Evolutionary conservation across 1,284 basidiomycete species (phyloP), one percentile per base, ranked within the genome.

Genomic region (Pascua guehoae): DNA sequence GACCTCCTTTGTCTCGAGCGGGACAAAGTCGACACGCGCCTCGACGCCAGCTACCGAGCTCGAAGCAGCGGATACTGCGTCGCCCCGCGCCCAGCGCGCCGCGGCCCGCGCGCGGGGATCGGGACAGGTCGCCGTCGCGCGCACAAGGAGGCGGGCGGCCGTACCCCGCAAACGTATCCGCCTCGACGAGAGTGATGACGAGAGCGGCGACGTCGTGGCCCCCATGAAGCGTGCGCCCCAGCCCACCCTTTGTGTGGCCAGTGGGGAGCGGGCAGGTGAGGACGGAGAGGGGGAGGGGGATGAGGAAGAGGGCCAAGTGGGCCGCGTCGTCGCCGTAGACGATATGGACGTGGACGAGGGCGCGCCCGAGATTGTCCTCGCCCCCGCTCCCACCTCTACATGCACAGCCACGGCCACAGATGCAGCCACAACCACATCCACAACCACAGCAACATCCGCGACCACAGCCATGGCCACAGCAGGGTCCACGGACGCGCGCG

Each of bases 171-270:
- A 66, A 47, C 60, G 67, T 2, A 65, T 66, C 51, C 47, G 58
- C 18, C 52, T 73, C 1, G 71, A 73, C 50, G 68, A 71, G 37
- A 61, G 61, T 5, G 72, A 72, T 8, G 68, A 71, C 9, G 67
- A 65, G 14, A 63, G 63, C n/a, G 57, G 62, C 14, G 51, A 57
- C 9, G 63, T 62, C 39, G 43, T 24, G 8, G 16, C 41, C 32
- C 45, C 38, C 36, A 18, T 18, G 37, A 48, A 47, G 38, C 51
- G 50, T 5, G 47, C 42, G 17, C 24, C 18, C 38, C 16, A 7
- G 2, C 16, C 17, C 14, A 42, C 52, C 4, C 18, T 48, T 3
- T 42, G 47, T 11, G 41, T 24, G 3, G 40, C 42, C 8, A 15
- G 17, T 8, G 39, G 8, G 47, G 41, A 36, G 8, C 32, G 43